These are phyloP conservation scores for Jamesozyma jinghongensis DNA, from an alignment of 805 yeast species.

Conservation along the genomic window DNA sequence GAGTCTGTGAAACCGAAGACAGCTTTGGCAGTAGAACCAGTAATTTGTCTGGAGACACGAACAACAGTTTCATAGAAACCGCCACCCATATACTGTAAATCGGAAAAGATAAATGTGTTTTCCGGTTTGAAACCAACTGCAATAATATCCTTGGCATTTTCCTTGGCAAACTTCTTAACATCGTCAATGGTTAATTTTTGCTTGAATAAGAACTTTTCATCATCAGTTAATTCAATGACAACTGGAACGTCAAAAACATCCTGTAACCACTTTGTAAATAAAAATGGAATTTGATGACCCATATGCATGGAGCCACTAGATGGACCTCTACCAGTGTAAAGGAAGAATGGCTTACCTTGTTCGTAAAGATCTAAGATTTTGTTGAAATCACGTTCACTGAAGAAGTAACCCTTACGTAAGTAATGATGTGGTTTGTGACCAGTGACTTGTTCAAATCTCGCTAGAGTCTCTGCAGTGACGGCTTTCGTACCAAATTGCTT, in stretches of 20 bases:
- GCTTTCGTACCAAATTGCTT: conserved; percentile 77
- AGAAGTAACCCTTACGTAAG: conserved; percentile 83
- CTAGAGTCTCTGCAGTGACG: conserved; percentile 61
- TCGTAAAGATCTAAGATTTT: conserved; percentile 82
- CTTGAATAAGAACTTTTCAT: conserved; percentile 92
- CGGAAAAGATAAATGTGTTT: conserved; percentile 92
- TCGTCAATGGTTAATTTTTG: conserved; percentile 82
- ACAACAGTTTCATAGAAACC: conserved; percentile 92
- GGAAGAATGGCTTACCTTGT: conserved; percentile 88
- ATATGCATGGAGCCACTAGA: conserved; percentile 89
- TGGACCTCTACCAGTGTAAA: conserved; percentile 97
- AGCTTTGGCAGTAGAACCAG: conserved; percentile 93
- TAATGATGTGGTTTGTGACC: conserved; percentile 90
- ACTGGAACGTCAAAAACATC: conserved; percentile 95
- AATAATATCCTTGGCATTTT: conserved; percentile 86
- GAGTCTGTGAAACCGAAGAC: conserved; percentile 94
- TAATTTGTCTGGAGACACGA: conserved; percentile 84
- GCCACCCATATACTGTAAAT: conserved; percentile 86
- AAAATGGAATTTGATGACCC: conserved; percentile 94
- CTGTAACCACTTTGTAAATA: conserved; percentile 96
- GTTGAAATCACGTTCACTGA: conserved; percentile 77
- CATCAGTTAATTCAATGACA: conserved; percentile 91
- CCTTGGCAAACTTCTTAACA: conserved; percentile 68
- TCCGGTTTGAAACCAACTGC: conserved; percentile 91
- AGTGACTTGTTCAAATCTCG: conserved; percentile 68